Evolutionary conservation across 805 yeast species (phyloP), one percentile per base, ranked within the genome.

Genomic region (Metschnikowia matae): DNA sequence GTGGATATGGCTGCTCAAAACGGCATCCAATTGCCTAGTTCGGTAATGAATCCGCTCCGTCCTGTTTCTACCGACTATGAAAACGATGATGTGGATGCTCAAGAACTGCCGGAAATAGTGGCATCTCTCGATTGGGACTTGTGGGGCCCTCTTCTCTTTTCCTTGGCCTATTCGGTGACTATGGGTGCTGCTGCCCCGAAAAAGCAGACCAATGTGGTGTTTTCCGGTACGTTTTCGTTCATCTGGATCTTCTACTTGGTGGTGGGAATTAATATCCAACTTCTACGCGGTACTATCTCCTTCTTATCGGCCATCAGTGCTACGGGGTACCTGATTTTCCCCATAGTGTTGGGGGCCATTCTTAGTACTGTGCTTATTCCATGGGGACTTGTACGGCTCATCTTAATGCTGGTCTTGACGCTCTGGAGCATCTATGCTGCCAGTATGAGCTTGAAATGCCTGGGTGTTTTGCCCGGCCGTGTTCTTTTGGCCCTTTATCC

Each of bases 101-200:
- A 35, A 11, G 44, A 41, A 14, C 34, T 40, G 17, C 45, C 52
- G 6, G 63, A 55, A 6, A 34, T 40, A 13, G 46, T 43, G 23
- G 46, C 50, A 15, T 43, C 46, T 45, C 60, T 80, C 47, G 84
- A 80, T 48, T 81, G 85, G 85, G 85, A 81, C 62, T 64, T 81
- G 45, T 81, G 89, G 89, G 90, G 90, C 2, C 90, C 90, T 5
- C 67, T 84, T 49, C 69, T 84, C 31, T 85, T 84, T 60, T 78
- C 84, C 11, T 68, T 85, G 49, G 61, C 73, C 32, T 79, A 81
- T 49, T 70, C 87, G 3, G 79, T 83, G 23, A 68, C 78, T 20
- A 64, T 84, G 55, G 79, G 83, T 2, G 66, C 75, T 49, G 60
- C 79, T 11, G 73, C 81, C 3, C 68, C 78, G 1, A 63, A 69